Conservation (phyloP, 805 yeast species). For the Vanderwaltozyma tropicalis region DNA sequence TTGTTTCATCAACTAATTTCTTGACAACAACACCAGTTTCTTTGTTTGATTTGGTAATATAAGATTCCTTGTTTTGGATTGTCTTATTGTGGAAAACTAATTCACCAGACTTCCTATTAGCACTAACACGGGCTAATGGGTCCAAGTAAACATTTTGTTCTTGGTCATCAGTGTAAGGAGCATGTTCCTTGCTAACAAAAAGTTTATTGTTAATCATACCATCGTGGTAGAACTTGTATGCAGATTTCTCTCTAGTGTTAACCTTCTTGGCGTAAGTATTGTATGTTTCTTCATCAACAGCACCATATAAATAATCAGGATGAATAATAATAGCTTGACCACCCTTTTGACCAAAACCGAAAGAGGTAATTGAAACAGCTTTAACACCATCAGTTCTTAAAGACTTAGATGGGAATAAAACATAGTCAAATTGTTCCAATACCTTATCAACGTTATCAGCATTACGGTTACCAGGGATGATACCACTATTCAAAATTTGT, state of each 20-base stretch:
- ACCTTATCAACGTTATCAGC: constrained; percentile 90
- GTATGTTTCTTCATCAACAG: constrained; percentile 63
- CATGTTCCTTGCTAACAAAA: constrained; percentile 85
- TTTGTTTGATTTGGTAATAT: constrained; percentile 32
- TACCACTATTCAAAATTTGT: constrained; percentile 83
- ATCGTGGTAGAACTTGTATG: constrained; percentile 92
- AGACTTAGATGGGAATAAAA: constrained; percentile 88
- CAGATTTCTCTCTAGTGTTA: constrained; percentile 68
- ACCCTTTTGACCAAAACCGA: constrained; percentile 99
- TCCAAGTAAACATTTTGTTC: constrained; percentile 90
- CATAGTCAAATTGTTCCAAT: constrained; percentile 75
- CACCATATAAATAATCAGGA: constrained; percentile 86
- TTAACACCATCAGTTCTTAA: constrained; percentile 93
- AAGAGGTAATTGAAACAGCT: constrained; percentile 94
- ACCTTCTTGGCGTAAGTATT: constrained; percentile 64
- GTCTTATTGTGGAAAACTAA: constrained; percentile 40
- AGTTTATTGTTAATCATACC: constrained; percentile 84
- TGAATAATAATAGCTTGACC: constrained; percentile 88
- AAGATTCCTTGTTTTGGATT: constrained; percentile 37
- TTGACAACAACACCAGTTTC: constrained; percentile 57
- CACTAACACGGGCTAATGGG: constrained; percentile 61
- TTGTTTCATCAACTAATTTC: constrained; percentile 38
- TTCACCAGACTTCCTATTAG: constrained; percentile 22
- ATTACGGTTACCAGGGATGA: constrained; percentile 97
- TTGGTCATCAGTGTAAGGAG: constrained; percentile 84